A percentile compares a stretch with the other conserved stretches of the same genome.
Evolutionary conservation across 257 asterid species (phyloP).

Genomic region (Nicotiana sylvestris): DNA sequence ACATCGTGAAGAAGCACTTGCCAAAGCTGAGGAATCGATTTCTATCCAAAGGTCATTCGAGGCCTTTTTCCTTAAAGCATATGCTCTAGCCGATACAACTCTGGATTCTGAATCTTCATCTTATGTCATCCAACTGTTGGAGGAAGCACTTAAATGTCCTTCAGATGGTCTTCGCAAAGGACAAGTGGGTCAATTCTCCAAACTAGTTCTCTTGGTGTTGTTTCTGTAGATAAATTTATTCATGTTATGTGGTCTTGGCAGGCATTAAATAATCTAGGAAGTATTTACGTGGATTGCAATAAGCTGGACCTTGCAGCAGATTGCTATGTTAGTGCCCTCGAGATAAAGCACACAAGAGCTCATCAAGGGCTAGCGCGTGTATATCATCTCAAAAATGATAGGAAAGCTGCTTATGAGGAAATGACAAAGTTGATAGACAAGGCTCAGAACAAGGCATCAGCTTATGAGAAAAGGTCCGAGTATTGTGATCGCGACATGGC

Average conservation of each 20-base stretch:
- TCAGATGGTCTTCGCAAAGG: conserved; percentile 57
- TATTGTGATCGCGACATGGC: conserved; percentile 49
- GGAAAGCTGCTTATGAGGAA: conserved; percentile 44
- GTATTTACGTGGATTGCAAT: conserved; percentile 47
- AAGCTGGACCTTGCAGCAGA: conserved; percentile 45
- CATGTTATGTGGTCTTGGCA: conserved; percentile 11
- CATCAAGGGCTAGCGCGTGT: conserved; percentile 54
- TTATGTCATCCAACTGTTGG: conserved; percentile 39
- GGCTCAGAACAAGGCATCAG: conserved; percentile 51
- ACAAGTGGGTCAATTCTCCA: conserved; percentile 29
- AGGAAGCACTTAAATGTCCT: conserved; percentile 49
- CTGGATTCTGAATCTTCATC: conserved; percentile 42
- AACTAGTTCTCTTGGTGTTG: background rate
- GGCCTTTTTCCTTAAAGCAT: conserved; percentile 50
- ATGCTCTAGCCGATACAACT: conserved; percentile 42
- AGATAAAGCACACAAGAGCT: conserved; percentile 51
- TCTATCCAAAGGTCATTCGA: conserved; percentile 48
- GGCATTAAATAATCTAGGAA: conserved; percentile 50
- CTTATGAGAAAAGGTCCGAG: conserved; percentile 49
- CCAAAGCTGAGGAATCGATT: conserved; percentile 45
- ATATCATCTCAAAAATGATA: conserved; percentile 39
- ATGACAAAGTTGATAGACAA: conserved; percentile 48
- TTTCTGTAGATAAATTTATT: background rate
- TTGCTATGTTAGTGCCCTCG: conserved; percentile 39
- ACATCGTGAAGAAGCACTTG: conserved; percentile 45